These are phyloP conservation scores for Lumnitzera littorea DNA, from an alignment of 345 rosid species.

Conservation along the genomic window DNA sequence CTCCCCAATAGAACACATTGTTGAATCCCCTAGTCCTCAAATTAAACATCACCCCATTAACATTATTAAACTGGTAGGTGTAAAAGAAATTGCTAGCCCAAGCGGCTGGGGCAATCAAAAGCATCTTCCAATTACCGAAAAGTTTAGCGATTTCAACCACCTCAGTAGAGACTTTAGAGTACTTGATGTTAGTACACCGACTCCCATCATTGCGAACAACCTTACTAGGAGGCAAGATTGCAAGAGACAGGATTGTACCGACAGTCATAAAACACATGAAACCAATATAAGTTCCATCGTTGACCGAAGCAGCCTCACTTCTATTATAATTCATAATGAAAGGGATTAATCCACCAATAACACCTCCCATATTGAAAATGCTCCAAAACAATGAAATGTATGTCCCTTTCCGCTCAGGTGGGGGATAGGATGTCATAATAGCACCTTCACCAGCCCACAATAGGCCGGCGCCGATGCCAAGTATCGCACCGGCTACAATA, in stretches of 20 bases:
- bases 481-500: constrained; percentile 51
- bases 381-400: constrained; percentile 69
- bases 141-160: constrained; percentile 37
- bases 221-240: constrained; percentile 35
- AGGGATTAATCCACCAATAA: constrained; percentile 61
- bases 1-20: constrained; percentile 92
- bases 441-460: constrained; percentile 95
- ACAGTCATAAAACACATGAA: constrained; percentile 80
- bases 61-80: constrained; percentile 76
- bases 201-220: constrained; percentile 48
- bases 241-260: constrained; percentile 41
- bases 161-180: constrained; percentile 35
- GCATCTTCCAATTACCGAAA: constrained; percentile 61
- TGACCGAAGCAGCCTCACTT: constrained; percentile 28
- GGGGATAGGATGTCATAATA: constrained; percentile 93
- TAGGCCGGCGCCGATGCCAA: constrained; percentile 86
- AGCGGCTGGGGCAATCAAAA: constrained; percentile 67
- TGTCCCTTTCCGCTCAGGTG: constrained; percentile 64
- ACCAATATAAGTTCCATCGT: constrained; percentile 46
- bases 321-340: constrained; percentile 41
- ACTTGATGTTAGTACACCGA: constrained; percentile 33
- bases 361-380: constrained; percentile 65
- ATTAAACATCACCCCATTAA: constrained; percentile 54
- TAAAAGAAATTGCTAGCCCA: constrained; percentile 94
- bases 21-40: constrained; percentile 79